Base-by-base conservation (phyloP, 495 filamentous ascomycete genomes). In the Mycothermus thermophilus region DNA sequence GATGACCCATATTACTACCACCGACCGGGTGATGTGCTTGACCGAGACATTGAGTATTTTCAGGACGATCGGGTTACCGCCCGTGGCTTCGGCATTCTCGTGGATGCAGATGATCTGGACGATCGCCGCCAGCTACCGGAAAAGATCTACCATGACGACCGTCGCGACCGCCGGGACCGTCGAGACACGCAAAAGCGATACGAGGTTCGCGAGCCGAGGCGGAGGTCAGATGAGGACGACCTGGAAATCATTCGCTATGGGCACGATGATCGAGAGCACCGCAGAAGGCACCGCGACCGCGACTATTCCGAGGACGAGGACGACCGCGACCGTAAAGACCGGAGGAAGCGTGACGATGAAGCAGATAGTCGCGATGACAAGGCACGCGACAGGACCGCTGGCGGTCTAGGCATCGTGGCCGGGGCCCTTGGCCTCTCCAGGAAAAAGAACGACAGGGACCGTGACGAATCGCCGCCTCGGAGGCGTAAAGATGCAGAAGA, bases 71-170 rank as follows among this genome's bases (percentile, higher is more conserved):
- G 46, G 22, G 43, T 68, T 15, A 32, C 41, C 5, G 11, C 48
- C 9, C 60, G 64, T 17, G 64, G 64, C 1, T 68, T 66, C 29
- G 64, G 64, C 30, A 56, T 68, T 31, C 57, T 59, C 13, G 49
- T 60, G 13, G 58, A 63, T 13, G 34, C 55, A 10, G 37, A 53
- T 12, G 49, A 50, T 5, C 19, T 41, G 15, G 50, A 57, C 7
- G 55, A 52, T 7, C 43, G 34, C 12, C 45, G 48, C 32, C 41
- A 52, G 11, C 46, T 46, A 6, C 33, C 42, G 6, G 52, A 57
- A 13, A 35, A 33, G 10, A 38, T 44, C 11, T 46, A 53, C 30
- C 44, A 50, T 13, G 62, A 65, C 15, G 57, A 63, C 9, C 54
- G 51, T n/a, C 54, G 54, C 6, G 44, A 59, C 23, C 47, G 47